phyloP scores from a whole-genome alignment of 148 eudicot genomes.

The Rhododendron mucronatum region DNA sequence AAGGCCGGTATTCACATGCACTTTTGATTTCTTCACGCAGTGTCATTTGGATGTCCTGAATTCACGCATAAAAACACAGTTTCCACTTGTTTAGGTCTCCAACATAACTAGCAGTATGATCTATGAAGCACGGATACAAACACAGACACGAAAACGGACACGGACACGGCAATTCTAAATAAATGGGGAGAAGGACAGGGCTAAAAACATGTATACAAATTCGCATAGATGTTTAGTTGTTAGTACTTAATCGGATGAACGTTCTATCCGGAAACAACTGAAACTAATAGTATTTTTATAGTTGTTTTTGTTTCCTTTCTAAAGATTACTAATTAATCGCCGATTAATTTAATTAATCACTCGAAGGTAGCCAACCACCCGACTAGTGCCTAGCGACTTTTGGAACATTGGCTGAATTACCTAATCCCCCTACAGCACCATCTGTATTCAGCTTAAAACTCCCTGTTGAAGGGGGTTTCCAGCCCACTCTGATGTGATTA shows the following conservation, averaged over 20 bases:
- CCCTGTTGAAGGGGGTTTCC: too few species aligned
- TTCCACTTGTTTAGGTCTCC: not conserved
- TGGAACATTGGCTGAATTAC: too few species aligned
- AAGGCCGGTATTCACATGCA: conserved; percentile 93
- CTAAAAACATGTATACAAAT: not conserved
- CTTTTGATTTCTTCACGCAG: conserved; percentile 92
- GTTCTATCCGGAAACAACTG: too few species aligned
- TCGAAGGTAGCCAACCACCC: too few species aligned
- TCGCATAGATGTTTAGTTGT: not conserved
- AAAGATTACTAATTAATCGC: too few species aligned
- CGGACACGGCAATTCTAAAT: not conserved
- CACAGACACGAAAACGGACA: not conserved
- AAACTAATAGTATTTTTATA: too few species aligned
- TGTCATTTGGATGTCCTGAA: conserved; percentile 79
- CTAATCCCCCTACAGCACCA: too few species aligned
- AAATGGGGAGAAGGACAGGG: not conserved
- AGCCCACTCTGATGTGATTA: too few species aligned
- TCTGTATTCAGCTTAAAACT: too few species aligned
- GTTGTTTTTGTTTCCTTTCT: too few species aligned
- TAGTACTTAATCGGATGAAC: not conserved
- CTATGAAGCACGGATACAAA: not conserved
- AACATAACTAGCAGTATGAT: not conserved
- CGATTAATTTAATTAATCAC: too few species aligned
- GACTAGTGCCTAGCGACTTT: too few species aligned
- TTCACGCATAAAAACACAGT: not conserved